Evolutionary conservation across 2,329 filamentous ascomycete genomes (phyloP).

Genomic region (Aspergillus sp.): DNA sequence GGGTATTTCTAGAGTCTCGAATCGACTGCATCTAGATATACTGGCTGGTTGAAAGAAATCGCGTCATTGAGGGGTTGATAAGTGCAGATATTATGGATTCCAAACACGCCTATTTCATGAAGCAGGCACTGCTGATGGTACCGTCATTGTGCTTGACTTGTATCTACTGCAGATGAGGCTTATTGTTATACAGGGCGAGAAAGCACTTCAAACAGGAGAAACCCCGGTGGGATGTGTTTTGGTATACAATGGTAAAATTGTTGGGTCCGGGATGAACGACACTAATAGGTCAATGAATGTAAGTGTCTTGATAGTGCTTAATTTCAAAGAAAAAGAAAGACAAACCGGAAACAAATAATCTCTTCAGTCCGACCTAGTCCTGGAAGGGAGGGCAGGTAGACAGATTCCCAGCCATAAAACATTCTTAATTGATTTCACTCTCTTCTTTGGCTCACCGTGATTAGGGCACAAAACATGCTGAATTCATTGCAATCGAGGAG

Average conservation of each 20-base stretch:
- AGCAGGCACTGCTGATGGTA: conserved; percentile 83
- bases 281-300: conserved; percentile 80
- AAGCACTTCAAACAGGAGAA: conserved; percentile 80
- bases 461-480: conserved; percentile 89
- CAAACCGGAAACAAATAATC: no score
- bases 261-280: conserved; percentile 92
- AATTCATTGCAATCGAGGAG: conserved; percentile 78
- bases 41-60: no score
- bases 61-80: no score
- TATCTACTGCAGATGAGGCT: background rate
- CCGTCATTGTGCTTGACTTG: conserved; percentile 4
- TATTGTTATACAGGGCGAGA: conserved; percentile 60
- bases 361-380: no score
- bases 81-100: conserved; percentile 2
- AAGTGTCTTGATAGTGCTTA: conserved; percentile 13
- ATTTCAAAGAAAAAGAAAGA: no score
- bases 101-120: conserved; percentile 65
- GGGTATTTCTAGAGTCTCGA: no score
- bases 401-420: no score
- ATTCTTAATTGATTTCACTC: background rate
- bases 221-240: conserved; percentile 96
- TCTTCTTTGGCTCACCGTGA: conserved; percentile 35
- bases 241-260: conserved; percentile 71
- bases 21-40: no score
- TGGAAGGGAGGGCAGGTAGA: no score